Evolutionary conservation across 495 filamentous ascomycete species (phyloP).

Genomic region (Trypethelium eluteriae): DNA sequence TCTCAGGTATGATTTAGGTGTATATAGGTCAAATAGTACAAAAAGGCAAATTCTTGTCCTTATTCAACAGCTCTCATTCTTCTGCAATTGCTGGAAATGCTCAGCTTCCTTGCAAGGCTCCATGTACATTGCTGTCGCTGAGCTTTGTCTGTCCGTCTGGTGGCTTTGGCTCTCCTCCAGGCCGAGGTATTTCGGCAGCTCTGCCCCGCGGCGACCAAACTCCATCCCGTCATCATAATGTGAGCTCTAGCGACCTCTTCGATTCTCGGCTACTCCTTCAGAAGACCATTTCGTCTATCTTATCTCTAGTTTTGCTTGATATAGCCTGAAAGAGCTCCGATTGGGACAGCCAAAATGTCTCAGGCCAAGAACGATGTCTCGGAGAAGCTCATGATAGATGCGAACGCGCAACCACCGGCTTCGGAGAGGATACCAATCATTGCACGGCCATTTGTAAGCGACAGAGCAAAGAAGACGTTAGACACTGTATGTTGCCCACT

Average conservation of each 20-base stretch:
- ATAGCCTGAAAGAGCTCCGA: neutral
- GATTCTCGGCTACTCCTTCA: neutral
- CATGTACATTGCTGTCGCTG: too few species aligned
- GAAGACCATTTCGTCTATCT: neutral
- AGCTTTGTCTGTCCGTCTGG: too few species aligned
- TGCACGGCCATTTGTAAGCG: conserved; percentile 54
- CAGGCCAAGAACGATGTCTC: conserved; percentile 23
- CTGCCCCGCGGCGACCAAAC: neutral
- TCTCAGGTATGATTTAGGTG: neutral
- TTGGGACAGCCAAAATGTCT: neutral
- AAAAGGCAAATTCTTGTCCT: neutral
- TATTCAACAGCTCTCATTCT: neutral
- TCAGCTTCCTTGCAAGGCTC: neutral
- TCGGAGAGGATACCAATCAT: conserved; percentile 35
- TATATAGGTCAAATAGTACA: neutral
- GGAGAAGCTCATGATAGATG: conserved; percentile 26
- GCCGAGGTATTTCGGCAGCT: neutral
- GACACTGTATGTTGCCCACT: conserved; percentile 46
- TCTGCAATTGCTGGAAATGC: neutral
- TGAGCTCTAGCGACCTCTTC: neutral
- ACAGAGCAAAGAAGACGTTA: conserved; percentile 66
- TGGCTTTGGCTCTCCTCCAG: neutral
- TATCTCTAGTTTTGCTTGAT: neutral
- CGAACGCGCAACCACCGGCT: conserved; percentile 27
- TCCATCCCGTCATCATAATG: neutral